Percentiles rank a stretch among this genome's conserved stretches.
Evolutionary conservation across 768 basidiomycete species (phyloP).

Genomic region (Amanita pallidorosea): DNA sequence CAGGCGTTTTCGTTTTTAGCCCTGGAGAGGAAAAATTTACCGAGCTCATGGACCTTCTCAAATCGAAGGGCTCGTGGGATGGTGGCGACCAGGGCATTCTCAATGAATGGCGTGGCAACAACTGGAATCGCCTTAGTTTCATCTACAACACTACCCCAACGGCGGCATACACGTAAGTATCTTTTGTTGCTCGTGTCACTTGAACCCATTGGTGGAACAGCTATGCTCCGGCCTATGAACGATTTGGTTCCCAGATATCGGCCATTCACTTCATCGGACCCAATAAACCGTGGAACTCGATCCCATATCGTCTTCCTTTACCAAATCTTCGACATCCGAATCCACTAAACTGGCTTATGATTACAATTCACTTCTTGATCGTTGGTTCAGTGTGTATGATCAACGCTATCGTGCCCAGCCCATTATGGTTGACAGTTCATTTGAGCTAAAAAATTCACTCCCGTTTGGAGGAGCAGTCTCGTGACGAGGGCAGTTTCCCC

Average conservation of each 20-base stretch:
- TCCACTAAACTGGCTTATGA: slow-evolving; percentile 46
- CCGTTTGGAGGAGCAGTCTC: slow-evolving; percentile 51
- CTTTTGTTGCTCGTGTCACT: slow-evolving; percentile 14
- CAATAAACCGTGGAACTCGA: slow-evolving; percentile 89
- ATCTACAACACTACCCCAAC: slow-evolving; percentile 98
- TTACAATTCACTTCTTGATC: slow-evolving; percentile 74
- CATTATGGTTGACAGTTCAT: slow-evolving; percentile 30
- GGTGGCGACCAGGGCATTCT: slow-evolving; percentile 98
- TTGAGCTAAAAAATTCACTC: slow-evolving; percentile 59
- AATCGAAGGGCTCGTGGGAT: slow-evolving; percentile 83
- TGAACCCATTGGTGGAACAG: slow-evolving; percentile 28
- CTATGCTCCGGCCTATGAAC: slow-evolving; percentile 94
- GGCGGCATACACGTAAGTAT: slow-evolving; percentile 86
- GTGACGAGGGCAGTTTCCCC: background rate
- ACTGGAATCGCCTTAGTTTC: slow-evolving; percentile 95
- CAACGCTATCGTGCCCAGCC: slow-evolving; percentile 63
- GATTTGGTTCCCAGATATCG: slow-evolving; percentile 80
- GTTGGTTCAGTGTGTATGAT: slow-evolving; percentile 91
- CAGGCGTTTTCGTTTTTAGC: slow-evolving; percentile 82
- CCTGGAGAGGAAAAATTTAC: slow-evolving; percentile 80
- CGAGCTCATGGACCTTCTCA: slow-evolving; percentile 58
- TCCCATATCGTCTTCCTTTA: slow-evolving; percentile 53
- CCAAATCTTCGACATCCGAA: slow-evolving; percentile 15
- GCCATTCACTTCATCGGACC: slow-evolving; percentile 91
- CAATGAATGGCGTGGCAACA: slow-evolving; percentile 82